phyloP scores from a whole-genome alignment of 352 stramenopile species.

The Phytophthora hybrid region DNA sequence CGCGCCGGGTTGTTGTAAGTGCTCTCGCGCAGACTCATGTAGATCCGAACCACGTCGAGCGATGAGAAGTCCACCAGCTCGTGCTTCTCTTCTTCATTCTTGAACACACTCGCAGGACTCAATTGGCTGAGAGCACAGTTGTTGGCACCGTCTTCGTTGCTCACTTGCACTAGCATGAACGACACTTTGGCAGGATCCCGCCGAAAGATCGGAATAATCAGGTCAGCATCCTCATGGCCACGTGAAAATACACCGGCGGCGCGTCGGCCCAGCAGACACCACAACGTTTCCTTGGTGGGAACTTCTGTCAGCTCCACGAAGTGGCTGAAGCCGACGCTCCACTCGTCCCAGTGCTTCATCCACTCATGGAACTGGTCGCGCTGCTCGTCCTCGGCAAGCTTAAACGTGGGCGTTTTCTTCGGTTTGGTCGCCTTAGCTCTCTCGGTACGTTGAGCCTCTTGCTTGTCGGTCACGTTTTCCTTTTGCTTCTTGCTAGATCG shows the following conservation, averaged over 20 bases:
- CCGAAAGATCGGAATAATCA: background rate
- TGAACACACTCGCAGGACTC: background rate
- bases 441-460: no score
- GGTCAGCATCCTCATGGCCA: background rate
- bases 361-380: no score
- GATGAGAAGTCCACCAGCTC: no score
- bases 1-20: no score
- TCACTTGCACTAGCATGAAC: background rate
- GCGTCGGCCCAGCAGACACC: background rate
- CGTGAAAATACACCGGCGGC: background rate
- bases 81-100: no score
- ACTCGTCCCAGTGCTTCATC: background rate
- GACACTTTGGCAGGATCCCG: background rate
- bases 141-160: no score
- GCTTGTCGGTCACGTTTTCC: no score
- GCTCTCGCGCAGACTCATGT: no score
- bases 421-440: no score
- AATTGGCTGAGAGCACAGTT: no score
- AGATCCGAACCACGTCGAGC: no score
- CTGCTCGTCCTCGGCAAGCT: background rate
- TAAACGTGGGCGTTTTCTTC: background rate
- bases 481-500: no score
- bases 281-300: background rate
- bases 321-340: background rate
- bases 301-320: background rate